These are phyloP conservation scores for Trichomonascus vanleenenianus DNA, from an alignment of 805 yeast species.

Conservation along the genomic window DNA sequence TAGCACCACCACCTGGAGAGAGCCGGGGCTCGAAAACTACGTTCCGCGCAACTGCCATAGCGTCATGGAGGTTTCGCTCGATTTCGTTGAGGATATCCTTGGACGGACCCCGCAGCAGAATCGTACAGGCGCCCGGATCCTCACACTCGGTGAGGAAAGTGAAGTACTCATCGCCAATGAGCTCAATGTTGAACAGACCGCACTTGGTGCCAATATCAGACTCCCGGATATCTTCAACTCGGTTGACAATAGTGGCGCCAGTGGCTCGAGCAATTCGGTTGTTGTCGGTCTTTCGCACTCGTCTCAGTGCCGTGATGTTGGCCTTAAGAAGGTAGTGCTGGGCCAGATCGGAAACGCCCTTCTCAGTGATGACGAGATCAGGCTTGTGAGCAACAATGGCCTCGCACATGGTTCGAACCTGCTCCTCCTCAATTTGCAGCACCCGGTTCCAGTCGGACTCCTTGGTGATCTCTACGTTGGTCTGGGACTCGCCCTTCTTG, in stretches of 20 bases:
- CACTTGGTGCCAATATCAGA: conserved; percentile 82
- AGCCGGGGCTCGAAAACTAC: conserved; percentile 90
- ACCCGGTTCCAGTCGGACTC: conserved; percentile 96
- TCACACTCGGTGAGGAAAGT: conserved; percentile 74
- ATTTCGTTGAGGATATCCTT: conserved; percentile 94
- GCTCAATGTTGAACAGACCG: conserved; percentile 86
- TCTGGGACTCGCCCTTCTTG: conserved; percentile 98
- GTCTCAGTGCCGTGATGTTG: conserved; percentile 84
- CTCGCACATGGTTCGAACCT: conserved; percentile 80
- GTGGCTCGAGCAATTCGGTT: conserved; percentile 95
- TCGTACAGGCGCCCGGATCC: conserved; percentile 89
- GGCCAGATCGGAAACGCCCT: conserved; percentile 96
- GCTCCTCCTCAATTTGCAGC: conserved; percentile 96
- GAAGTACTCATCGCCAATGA: conserved; percentile 96
- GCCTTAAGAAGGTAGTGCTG: conserved; percentile 94
- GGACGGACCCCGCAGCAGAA: conserved; percentile 89
- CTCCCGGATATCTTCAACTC: conserved; percentile 90
- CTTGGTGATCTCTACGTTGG: conserved; percentile 92
- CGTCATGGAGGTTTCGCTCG: conserved; percentile 95
- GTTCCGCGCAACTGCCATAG: conserved; percentile 95
- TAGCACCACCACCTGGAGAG: conserved; percentile 99
- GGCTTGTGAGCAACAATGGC: conserved; percentile 80
- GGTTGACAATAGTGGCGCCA: conserved; percentile 94
- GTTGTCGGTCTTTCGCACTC: conserved; percentile 92
- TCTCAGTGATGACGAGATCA: conserved; percentile 91